Base-by-base conservation (phyloP, 345 rosid genomes). In the Lagerstroemia speciosa region DNA sequence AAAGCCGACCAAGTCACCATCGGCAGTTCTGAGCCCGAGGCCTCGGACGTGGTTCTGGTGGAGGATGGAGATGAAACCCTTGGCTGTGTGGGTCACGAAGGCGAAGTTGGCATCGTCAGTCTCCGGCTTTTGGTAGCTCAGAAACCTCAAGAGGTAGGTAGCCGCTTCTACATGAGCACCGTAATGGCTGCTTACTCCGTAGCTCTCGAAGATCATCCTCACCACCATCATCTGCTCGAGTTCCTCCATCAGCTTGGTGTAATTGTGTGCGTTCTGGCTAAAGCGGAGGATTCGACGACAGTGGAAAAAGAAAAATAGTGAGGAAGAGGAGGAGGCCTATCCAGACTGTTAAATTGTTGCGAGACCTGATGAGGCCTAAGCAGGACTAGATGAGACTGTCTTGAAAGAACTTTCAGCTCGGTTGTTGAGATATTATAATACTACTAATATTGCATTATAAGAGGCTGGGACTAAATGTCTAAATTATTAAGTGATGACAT, bases 21-120 rank as follows among this genome's bases (percentile, higher is more conserved):
- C 79, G 40, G 73, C 79, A 8, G 78, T 78, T 78, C 76, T 78
- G 45, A 86, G 64, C 64, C 76, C 78, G 70, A 88, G 67, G 43
- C 94, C 88, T 0, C 58, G 80, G 31, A 88, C 84, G 31, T 84
- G 81, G 73, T 84, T 83, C 60, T 85, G 90, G 70, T 84, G 87
- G 69, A 86, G 86, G 14, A 88, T 81, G 45, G 89, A 77, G 62
- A 86, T 43, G 72, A 89, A 80, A 69, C 81, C 83, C 76, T 85
- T 86, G 77, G 85, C 95, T 15, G 88, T 84, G 9, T 89, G 95
- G 62, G 81, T 78, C 31, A 72, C 72, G 64, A 84, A 83, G 20
- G 77, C 84, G 24, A 72, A 67, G 69, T 85, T 84, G 6, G 77
- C 82, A 17, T 81, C 83, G 24, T 79, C 88, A 19, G 61, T 78